Evolutionary conservation across 441 rosid genomes (phyloP).

Genomic region (Pelargonium citronellum): DNA sequence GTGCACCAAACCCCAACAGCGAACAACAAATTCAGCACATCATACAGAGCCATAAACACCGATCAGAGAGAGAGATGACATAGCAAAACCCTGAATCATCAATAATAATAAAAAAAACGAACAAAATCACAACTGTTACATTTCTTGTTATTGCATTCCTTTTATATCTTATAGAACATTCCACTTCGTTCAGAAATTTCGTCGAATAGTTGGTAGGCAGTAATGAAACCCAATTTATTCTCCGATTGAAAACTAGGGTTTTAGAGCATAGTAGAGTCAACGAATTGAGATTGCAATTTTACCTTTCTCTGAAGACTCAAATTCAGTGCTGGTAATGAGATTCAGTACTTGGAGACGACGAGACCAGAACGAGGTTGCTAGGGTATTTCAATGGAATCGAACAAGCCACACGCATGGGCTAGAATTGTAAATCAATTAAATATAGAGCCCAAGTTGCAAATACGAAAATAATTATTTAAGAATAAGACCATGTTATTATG

Average conservation of each 20-base stretch:
- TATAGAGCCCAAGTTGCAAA: too few relatives aligned
- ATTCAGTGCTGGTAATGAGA: not conserved
- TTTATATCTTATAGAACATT: not conserved
- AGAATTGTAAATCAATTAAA: too few relatives aligned
- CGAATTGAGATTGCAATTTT: not conserved
- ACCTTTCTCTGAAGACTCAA: not conserved
- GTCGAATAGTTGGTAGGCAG: conserved; percentile 1
- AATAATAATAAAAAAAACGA: conserved; percentile 11
- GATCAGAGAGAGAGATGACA: conserved; percentile 17
- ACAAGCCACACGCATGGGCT: too few relatives aligned
- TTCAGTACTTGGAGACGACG: not conserved
- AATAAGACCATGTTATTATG: too few relatives aligned
- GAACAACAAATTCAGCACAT: conserved; percentile 44
- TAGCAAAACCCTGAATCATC: conserved; percentile 27
- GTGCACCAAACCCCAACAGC: conserved; percentile 73
- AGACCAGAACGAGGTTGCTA: not conserved
- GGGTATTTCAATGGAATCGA: too few relatives aligned
- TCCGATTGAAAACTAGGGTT: not conserved
- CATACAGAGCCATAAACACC: conserved; percentile 50
- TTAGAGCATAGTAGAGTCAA: not conserved
- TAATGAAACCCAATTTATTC: not conserved
- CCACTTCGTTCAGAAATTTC: not conserved
- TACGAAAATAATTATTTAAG: too few relatives aligned
- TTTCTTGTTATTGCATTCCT: not conserved
- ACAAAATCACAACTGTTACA: not conserved